Evolutionary conservation across 352 stramenopile genomes (phyloP), one percentile per base, ranked within the genome.

Genomic region (Phytophthora quininea): DNA sequence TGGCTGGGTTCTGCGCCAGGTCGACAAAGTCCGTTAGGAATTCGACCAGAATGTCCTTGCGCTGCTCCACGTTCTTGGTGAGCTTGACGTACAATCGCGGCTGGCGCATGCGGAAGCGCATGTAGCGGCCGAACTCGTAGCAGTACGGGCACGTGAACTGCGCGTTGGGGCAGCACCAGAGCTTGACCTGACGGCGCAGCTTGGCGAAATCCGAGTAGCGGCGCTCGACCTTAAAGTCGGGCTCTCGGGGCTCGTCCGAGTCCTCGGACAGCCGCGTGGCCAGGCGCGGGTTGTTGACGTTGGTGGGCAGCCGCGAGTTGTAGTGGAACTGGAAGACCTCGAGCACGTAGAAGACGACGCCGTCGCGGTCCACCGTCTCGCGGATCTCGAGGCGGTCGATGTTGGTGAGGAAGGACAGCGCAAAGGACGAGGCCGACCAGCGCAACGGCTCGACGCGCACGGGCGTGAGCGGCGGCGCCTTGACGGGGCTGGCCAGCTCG

Each of bases 201-300:
- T 76, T 73, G 31, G 67, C 64, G 46, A 91, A 91, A 33, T 91
- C 80, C 24, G 80, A 88, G 65, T 86, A 91, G 38, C 80, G 80
- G n/a, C 76, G 72, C 58, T 90, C 69, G 43, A 91, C 71, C 6
- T 67, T 70, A 53, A 80, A 86, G 58, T 89, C 83, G 3, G 83
- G 80, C 53, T 65, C 45, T n/a, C 68, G 58, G 11, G 62, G 9
- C 32, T 68, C 58, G 43, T 46, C 71, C 35, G 40, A 43, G 30
- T 67, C 54, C 27, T 24, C 19, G 19, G 73, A 73, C 33, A 67
- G 30, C 24, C 69, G 66, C 5, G 62, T 67, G 30, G 66, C 72
- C 40, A 75, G 63, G 30, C 73, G 78, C 19, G 73, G 73, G 62
- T 79, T 80, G 56, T 78, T 78, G 61, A 80, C 53, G 61, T 76